Base-by-base conservation (phyloP, 371 early-diverging fungal genomes). In the Apophysomyces elegans region DNA sequence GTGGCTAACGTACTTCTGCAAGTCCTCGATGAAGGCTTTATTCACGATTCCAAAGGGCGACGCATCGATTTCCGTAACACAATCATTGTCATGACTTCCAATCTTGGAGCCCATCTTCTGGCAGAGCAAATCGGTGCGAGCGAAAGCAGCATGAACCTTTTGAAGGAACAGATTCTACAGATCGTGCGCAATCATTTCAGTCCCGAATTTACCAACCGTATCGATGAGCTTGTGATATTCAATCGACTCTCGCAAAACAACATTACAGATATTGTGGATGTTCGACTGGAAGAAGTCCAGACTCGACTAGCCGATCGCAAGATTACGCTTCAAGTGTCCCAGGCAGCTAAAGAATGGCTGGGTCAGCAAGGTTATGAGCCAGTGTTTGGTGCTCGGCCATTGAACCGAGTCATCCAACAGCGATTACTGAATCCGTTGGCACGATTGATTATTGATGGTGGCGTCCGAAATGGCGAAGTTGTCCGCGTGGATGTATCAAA, bases 51-150 rank as follows among this genome's bases (percentile, higher is more conserved):
- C 50, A 91, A 94, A 68, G 94, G 96, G 14, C 82, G 90, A 38
- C 86, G 80, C 41, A 87, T 96, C 41, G 93, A 96, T 76, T 98
- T 96, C 78, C 87, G 91, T 16, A 96, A 98, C 68, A 94, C 95
- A 0, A 93, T 98, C 62, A 89, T 98, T 61, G 91, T 98, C 66
- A 94, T 96, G 91, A 98, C 97, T 0, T 90, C 92, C 56, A 96
- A 97, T 64, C 69, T 90, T 56, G 90, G 90, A 5, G 88, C 88
- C 12, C 84, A 86, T 56, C 73, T 86, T 45, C 65, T 87, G 57
- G 84, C 80, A 1, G 79, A 75, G 56, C 61, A 73, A 46, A 18
- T 26, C n/a, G 26, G 66, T 37, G 60, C 68, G 67, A 58, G 70
- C 65, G 37, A 67, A 70, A 21, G 65, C 64, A 69, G 72, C 66